phyloP scores from a whole-genome alignment of 345 rosid genomes.

The Corymbia maculata region DNA sequence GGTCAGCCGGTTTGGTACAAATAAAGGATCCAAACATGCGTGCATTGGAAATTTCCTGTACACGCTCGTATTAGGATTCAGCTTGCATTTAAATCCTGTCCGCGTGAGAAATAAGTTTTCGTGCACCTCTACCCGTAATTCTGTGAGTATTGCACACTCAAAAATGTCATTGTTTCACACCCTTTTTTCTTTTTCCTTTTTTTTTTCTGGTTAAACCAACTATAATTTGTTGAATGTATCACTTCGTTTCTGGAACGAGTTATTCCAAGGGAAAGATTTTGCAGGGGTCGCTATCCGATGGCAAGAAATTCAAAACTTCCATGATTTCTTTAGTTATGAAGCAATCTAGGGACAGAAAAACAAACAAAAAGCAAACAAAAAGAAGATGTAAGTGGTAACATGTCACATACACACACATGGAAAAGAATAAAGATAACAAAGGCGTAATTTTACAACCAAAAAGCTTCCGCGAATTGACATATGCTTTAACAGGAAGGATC shows the following conservation, averaged over 20 bases:
- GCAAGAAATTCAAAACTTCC: neutral
- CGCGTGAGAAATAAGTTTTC: neutral
- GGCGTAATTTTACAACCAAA: slow-evolving; percentile 4
- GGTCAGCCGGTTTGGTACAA: neutral
- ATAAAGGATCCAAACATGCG: neutral
- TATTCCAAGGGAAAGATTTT: neutral
- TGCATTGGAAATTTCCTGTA: neutral
- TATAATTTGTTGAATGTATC: neutral
- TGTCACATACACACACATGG: slow-evolving; percentile 1
- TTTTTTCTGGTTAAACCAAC: neutral
- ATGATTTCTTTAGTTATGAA: slow-evolving; percentile 1
- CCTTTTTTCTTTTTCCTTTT: neutral
- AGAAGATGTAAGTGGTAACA: slow-evolving; percentile 6
- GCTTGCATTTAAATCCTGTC: neutral
- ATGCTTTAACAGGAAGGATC: slow-evolving; percentile 10
- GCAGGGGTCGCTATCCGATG: neutral
- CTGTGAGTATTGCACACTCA: neutral
- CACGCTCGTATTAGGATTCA: neutral
- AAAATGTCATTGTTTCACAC: neutral
- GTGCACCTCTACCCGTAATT: neutral
- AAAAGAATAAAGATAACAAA: slow-evolving; percentile 2
- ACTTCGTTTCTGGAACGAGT: neutral
- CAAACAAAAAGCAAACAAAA: slow-evolving; percentile 11
- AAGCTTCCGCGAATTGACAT: slow-evolving; percentile 1
- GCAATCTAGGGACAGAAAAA: slow-evolving; percentile 4